phyloP scores from a whole-genome alignment of 345 rosid species.

The Ceriops tagal region DNA sequence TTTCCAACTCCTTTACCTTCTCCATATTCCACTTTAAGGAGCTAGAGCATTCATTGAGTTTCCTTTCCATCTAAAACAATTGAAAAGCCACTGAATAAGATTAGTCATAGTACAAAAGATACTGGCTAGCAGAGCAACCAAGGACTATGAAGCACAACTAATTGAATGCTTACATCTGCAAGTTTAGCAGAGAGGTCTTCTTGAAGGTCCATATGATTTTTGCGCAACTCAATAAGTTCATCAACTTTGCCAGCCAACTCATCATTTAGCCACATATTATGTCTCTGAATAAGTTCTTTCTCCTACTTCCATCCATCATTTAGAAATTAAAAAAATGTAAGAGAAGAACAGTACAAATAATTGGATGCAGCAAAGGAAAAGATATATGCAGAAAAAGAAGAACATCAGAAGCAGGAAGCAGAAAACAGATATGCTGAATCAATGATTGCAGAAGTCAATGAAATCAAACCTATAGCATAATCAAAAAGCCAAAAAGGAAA shows the following conservation, averaged over 20 bases:
- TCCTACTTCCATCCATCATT: conserved; percentile 49
- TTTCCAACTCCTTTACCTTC: conserved; percentile 70
- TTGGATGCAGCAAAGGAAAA: conserved; percentile 1
- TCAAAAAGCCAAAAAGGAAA: too few relatives aligned
- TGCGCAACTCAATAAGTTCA: conserved; percentile 55
- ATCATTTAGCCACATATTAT: conserved; percentile 85
- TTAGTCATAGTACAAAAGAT: not conserved
- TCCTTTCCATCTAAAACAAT: conserved; percentile 52
- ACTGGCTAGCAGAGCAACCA: not conserved
- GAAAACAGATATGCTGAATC: too few relatives aligned
- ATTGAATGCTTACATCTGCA: conserved; percentile 48
- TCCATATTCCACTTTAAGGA: conserved; percentile 74
- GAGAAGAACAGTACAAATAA: not conserved
- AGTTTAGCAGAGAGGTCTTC: conserved; percentile 79
- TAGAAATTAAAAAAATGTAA: not conserved
- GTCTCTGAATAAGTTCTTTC: conserved; percentile 86
- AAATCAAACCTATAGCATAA: too few relatives aligned
- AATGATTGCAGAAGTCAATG: too few relatives aligned
- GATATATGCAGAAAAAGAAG: not conserved
- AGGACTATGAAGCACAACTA: not conserved
- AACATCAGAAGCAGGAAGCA: not conserved
- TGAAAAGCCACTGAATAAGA: conserved; percentile 6
- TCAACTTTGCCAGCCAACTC: conserved; percentile 76
- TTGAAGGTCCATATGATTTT: conserved; percentile 62
- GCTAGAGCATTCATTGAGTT: conserved; percentile 52